phyloP scores from a whole-genome alignment of 2,329 filamentous ascomycete genomes.

The Pseudocercospora macadamiae region DNA sequence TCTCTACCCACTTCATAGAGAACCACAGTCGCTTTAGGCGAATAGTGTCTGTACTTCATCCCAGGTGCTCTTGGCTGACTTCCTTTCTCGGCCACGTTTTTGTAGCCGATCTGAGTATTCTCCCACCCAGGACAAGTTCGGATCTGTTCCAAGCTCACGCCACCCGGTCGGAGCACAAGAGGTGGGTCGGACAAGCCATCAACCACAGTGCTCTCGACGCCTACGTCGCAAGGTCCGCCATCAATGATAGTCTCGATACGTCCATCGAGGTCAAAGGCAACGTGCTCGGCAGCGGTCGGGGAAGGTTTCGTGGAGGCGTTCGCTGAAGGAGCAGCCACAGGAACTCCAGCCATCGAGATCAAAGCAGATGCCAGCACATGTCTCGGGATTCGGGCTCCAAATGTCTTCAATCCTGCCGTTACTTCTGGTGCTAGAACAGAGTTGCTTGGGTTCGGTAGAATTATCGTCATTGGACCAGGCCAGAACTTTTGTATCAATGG shows the following conservation, averaged over 20 bases:
- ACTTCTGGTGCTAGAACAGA: conserved; percentile 85
- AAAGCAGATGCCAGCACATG: conserved; percentile 83
- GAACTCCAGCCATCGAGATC: conserved; percentile 76
- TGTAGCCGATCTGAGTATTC: conserved; percentile 74
- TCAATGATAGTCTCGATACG: conserved; percentile 86
- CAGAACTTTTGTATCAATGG: conserved; percentile 82
- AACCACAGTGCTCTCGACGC: conserved; percentile 95
- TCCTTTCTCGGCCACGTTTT: conserved; percentile 69
- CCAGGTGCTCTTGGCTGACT: conserved; percentile 80
- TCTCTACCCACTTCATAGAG: conserved; percentile 64
- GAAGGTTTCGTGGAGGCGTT: conserved; percentile 94
- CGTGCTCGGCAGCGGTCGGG: conserved; percentile 87
- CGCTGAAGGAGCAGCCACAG: conserved; percentile 87
- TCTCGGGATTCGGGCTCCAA: conserved; percentile 87
- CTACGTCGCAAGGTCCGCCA: conserved; percentile 81
- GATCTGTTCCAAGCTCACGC: conserved; percentile 80
- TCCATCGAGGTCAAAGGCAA: conserved; percentile 79
- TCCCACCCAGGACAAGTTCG: conserved; percentile 79
- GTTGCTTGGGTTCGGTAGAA: conserved; percentile 73
- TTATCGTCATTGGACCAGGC: conserved; percentile 91
- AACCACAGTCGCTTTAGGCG: conserved; percentile 77
- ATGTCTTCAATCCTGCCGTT: conserved; percentile 80
- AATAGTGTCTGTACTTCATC: conserved; percentile 99
- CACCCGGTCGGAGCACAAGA: conserved; percentile 81
- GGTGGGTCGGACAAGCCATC: conserved; percentile 84